Conservation (phyloP, 2,329 filamentous ascomycete genomes). For the Fusarium sp. region DNA sequence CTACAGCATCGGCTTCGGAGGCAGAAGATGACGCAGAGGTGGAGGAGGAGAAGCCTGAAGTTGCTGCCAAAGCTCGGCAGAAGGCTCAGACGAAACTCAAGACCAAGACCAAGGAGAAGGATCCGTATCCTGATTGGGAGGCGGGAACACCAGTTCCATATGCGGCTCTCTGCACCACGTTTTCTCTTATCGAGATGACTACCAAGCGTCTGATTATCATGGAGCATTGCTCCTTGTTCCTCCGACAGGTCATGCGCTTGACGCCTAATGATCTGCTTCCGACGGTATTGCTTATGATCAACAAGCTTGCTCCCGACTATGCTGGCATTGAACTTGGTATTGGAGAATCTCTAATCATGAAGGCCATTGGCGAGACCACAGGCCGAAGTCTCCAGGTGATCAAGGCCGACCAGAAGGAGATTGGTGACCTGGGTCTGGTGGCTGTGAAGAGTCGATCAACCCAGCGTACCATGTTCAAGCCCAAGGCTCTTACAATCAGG, state of each 20-base stretch:
- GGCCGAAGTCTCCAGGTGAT: slow-evolving; percentile 89
- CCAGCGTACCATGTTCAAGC: slow-evolving; percentile 98
- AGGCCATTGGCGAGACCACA: slow-evolving; percentile 94
- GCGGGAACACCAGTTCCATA: slow-evolving; percentile 90
- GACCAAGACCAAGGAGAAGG: slow-evolving; percentile 67
- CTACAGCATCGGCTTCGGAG: slow-evolving; percentile 52
- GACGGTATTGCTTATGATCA: slow-evolving; percentile 95
- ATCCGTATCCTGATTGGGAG: slow-evolving; percentile 97
- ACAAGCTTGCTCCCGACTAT: slow-evolving; percentile 97
- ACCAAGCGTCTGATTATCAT: slow-evolving; percentile 90
- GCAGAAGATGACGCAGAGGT: slow-evolving; percentile 61
- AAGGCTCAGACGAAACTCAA: slow-evolving; percentile 83
- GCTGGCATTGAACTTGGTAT: slow-evolving; percentile 98
- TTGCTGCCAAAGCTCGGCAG: slow-evolving; percentile 80
- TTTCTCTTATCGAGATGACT: slow-evolving; percentile 94
- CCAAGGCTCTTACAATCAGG: slow-evolving; percentile 86
- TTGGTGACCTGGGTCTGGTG: slow-evolving; percentile 93
- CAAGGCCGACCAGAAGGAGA: slow-evolving; percentile 95
- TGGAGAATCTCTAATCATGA: slow-evolving; percentile 98
- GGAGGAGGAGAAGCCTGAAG: slow-evolving; percentile 74
- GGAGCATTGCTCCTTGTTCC: slow-evolving; percentile 88
- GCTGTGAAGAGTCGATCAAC: slow-evolving; percentile 95
- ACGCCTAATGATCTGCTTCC: slow-evolving; percentile 89
- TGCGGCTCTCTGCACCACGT: slow-evolving; percentile 92
- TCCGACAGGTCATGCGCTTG: slow-evolving; percentile 92